Percentiles rank a stretch among this genome's conserved stretches.
These are phyloP conservation scores for Didymosphaeria variabile DNA, from an alignment of 2,329 filamentous ascomycete species.

Conservation along the genomic window DNA sequence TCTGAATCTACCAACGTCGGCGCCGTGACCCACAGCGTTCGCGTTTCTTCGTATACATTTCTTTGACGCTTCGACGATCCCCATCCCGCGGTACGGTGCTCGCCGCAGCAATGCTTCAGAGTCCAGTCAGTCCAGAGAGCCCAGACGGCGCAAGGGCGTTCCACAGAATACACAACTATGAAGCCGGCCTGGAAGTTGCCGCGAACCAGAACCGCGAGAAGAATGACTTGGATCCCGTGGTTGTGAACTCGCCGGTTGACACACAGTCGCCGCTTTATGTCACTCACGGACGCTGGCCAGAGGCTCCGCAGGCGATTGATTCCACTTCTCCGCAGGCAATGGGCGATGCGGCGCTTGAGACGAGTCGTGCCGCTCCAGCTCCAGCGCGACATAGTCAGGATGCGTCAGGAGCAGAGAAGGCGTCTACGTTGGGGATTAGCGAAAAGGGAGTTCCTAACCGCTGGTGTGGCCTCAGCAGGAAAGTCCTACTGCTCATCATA, in stretches of 20 bases:
- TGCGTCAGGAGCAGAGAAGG: not conserved
- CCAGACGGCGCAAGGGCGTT: conserved; percentile 1
- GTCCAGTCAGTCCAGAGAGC: conserved; percentile 8
- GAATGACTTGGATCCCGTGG: not conserved
- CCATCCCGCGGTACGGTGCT: too few species aligned
- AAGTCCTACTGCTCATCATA: not conserved
- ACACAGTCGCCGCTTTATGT: not conserved
- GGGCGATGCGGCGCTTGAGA: conserved; percentile 7
- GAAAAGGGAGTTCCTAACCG: not conserved
- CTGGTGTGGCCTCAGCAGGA: not conserved
- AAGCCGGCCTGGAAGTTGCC: not conserved
- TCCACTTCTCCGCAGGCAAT: conserved; percentile 7
- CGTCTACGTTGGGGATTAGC: not conserved
- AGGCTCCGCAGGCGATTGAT: conserved; percentile 9
- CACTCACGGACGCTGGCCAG: not conserved
- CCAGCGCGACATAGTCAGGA: not conserved
- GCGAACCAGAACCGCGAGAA: conserved; percentile 6
- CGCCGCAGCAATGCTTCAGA: not conserved
- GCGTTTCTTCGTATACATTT: not conserved
- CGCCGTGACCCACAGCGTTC: too few species aligned
- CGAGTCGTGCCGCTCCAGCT: not conserved
- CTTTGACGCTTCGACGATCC: not conserved
- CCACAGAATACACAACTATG: not conserved
- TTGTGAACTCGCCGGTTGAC: not conserved
- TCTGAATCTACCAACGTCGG: not conserved